Evolutionary conservation across 352 stramenopile species (phyloP).

Genomic region (Phytophthora lateralis): DNA sequence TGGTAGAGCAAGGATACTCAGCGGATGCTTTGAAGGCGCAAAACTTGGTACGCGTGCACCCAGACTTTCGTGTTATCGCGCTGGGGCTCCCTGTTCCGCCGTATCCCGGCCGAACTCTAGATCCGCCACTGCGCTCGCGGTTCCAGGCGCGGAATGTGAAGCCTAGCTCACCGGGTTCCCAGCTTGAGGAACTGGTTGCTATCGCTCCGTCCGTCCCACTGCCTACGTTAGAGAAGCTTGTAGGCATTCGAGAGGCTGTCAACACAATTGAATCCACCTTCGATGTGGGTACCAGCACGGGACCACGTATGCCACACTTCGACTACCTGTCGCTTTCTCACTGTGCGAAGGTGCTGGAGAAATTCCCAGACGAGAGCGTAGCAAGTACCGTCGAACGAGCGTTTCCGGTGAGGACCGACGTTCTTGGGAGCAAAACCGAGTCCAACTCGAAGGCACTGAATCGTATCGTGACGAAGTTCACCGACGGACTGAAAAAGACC

Average conservation of each 20-base stretch:
- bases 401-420: conserved; percentile 61
- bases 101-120: conserved; percentile 84
- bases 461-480: conserved; percentile 62
- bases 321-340: conserved; percentile 66
- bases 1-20: conserved; percentile 62
- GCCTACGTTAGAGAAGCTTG: conserved; percentile 62
- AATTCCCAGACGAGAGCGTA: conserved; percentile 55
- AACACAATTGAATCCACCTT: conserved; percentile 74
- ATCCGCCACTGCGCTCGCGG: conserved; percentile 85
- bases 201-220: conserved; percentile 57
- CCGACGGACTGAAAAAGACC: conserved; percentile 23
- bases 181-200: conserved; percentile 59
- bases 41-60: conserved; percentile 87
- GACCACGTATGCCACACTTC: conserved; percentile 75
- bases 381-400: conserved; percentile 45
- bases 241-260: conserved; percentile 70
- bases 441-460: conserved; percentile 57
- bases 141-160: conserved; percentile 84
- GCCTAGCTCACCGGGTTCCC: conserved; percentile 63
- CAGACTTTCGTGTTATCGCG: conserved; percentile 94
- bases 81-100: conserved; percentile 87
- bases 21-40: conserved; percentile 49
- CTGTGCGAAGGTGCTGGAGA: conserved; percentile 54
- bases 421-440: conserved; percentile 45
- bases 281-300: conserved; percentile 34